Percentiles rank a stretch among this genome's conserved stretches.
phyloP scores from a whole-genome alignment of 2,329 filamentous ascomycete species.

The Colletotrichum sp. region DNA sequence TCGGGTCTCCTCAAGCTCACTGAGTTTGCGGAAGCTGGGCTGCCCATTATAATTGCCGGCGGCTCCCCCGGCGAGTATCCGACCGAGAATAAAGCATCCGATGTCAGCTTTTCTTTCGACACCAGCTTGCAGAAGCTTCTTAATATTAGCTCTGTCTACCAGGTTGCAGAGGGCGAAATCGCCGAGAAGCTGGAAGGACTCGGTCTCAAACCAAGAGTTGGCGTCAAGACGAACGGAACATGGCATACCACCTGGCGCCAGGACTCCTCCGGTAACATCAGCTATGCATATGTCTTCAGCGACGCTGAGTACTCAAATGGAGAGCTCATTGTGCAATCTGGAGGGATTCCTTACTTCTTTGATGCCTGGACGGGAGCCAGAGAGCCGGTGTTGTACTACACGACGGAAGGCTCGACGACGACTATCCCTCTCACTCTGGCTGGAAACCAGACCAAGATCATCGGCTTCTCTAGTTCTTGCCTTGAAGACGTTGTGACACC shows the following conservation, averaged over 20 bases:
- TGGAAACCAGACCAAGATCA: constrained; percentile 3
- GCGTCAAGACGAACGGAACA: neutral
- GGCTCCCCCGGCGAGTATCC: neutral
- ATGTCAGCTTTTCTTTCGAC: neutral
- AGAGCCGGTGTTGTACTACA: neutral
- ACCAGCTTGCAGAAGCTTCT: neutral
- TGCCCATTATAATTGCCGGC: constrained; percentile 44
- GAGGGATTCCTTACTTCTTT: neutral
- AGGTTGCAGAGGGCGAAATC: neutral
- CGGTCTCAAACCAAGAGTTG: neutral
- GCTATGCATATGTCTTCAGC: constrained; percentile 4
- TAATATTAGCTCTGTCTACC: neutral
- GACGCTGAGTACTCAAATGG: neutral
- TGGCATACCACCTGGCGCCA: constrained; percentile 10
- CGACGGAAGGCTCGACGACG: neutral
- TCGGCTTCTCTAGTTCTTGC: neutral
- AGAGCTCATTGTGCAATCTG: neutral
- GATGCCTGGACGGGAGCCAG: constrained; percentile 3
- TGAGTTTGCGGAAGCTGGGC: constrained; percentile 37
- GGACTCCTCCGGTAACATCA: neutral
- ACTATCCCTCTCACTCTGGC: neutral
- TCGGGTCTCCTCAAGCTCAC: constrained; percentile 35
- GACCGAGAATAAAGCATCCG: neutral
- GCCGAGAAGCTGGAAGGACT: neutral
- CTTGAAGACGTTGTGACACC: neutral